phyloP scores from a whole-genome alignment of 495 filamentous ascomycete species.

The Annulohypoxylon stygium region DNA sequence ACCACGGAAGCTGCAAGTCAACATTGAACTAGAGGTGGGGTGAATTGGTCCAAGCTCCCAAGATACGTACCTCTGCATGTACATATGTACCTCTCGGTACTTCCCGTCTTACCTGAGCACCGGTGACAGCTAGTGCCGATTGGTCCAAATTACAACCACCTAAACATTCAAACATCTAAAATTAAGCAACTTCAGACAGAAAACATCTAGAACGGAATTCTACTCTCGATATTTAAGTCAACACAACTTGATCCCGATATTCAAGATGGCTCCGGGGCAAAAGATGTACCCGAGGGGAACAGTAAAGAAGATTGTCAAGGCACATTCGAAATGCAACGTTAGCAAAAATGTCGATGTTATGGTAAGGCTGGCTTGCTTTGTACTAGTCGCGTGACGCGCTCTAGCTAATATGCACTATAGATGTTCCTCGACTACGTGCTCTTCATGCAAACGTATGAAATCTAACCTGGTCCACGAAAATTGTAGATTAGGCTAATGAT shows the following conservation, averaged over 20 bases:
- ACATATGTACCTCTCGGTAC: neutral
- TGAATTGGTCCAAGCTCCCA: constrained; percentile 27
- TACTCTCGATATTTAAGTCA: neutral
- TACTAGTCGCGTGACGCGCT: constrained; percentile 32
- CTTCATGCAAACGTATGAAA: constrained; percentile 83
- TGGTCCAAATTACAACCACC: constrained; percentile 10
- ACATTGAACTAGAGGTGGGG: constrained; percentile 2
- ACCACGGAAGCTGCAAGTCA: constrained; percentile 16
- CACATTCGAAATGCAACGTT: constrained; percentile 81
- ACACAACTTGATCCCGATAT: neutral
- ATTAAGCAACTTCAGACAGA: constrained; percentile 15
- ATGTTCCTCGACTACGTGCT: constrained; percentile 91
- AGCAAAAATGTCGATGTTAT: constrained; percentile 90
- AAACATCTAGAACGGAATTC: neutral
- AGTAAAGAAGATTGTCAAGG: constrained; percentile 89
- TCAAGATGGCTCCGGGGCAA: constrained; percentile 67
- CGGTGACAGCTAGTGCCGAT: constrained; percentile 14
- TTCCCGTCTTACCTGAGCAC: constrained; percentile 8
- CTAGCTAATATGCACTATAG: constrained; percentile 57
- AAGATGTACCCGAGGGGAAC: constrained; percentile 88
- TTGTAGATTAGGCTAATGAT: constrained; percentile 24
- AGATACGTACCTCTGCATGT: constrained; percentile 1
- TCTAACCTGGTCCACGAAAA: neutral
- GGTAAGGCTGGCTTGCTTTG: constrained; percentile 63
- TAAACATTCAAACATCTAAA: constrained; percentile 1